Conservation (phyloP, 2,329 filamentous ascomycete genomes). For the Clarireedia monteithiana region DNA sequence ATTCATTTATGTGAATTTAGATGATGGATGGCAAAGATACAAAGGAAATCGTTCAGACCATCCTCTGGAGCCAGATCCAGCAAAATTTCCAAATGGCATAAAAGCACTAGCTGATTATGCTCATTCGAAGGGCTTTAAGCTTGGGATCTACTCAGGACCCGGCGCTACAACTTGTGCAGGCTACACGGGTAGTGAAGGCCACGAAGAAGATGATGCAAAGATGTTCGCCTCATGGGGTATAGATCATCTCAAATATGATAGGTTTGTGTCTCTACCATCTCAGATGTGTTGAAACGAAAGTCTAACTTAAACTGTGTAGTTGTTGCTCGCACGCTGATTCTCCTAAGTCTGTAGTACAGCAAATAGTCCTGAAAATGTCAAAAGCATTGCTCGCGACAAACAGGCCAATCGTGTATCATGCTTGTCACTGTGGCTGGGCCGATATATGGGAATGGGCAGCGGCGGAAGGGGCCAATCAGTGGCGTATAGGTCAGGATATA, state of each 20-base stretch:
- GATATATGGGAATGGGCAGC: constrained; percentile 37
- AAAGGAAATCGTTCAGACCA: not conserved
- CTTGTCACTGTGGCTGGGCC: constrained; percentile 43
- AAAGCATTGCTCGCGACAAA: constrained; percentile 27
- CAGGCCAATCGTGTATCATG: constrained; percentile 41
- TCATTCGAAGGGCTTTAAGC: constrained; percentile 35
- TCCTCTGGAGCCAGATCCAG: not conserved
- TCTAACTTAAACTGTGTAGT: not conserved
- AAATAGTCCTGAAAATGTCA: constrained; percentile 2
- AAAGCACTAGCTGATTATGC: constrained; percentile 1
- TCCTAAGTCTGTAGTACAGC: not conserved
- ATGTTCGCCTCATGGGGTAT: constrained; percentile 51
- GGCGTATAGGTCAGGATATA: constrained; percentile 40
- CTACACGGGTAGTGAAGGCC: constrained; percentile 42
- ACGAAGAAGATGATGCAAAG: constrained; percentile 49
- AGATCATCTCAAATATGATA: constrained; percentile 53
- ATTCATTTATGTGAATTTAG: not conserved
- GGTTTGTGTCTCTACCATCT: constrained; percentile 19
- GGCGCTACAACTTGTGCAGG: constrained; percentile 30
- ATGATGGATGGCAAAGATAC: not conserved
- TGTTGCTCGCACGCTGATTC: constrained; percentile 1
- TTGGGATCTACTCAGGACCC: constrained; percentile 56
- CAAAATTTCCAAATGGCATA: not conserved
- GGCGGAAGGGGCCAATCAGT: constrained; percentile 37
- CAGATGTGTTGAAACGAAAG: too few species aligned